Base-by-base conservation (phyloP, 1,284 basidiomycete species). In the Marasmius fiardii region DNA sequence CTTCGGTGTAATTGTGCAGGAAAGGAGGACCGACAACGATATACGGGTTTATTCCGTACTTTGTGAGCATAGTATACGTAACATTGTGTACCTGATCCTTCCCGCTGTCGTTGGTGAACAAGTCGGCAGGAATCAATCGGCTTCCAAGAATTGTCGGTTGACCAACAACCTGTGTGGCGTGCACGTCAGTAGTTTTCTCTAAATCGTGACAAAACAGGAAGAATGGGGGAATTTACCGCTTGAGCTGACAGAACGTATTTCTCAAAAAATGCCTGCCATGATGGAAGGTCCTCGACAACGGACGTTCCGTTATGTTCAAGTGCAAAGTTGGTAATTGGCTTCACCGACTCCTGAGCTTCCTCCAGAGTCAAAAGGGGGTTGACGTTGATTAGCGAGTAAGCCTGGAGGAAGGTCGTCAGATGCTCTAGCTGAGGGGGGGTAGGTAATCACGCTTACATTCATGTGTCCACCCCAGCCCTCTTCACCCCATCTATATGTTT, bases 401-500 rank as follows among this genome's bases (percentile, higher is more conserved):
- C 41, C 52, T 57, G 52, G 24, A 31, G 11, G 28, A 20, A 14
- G 21, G 8, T 16, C 16, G 39, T 16, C 16, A 41, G 39, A 41
- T 41, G 7, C n/a, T n/a, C 7, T n/a, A 34, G 28, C 3, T 47
- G 34, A 7, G 24, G 43, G 11, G 64, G 67, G 2, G 63, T 62
- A 37, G 72, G 60, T 11, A 61, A 47, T 49, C 64, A 68, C 11
- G 52, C 70, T 57, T 26, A 74, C 69, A 31, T 62, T 69, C 4
- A 75, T 71, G 54, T 75, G 74, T 4, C 79, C 79, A 41, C 81
- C 80, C 81, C 81, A 83, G 20, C 81, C 81, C 57, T 79, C 73
- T 21, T 74, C 62, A 7, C 73, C 73, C 76, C 75, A 79, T 54
- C 64, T 61, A n/a, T 70, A 60, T 1, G 70, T 63, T 60, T 74